Percentiles rank a stretch among this genome's conserved stretches.
Evolutionary conservation across 352 stramenopile species (phyloP).

Genomic region (Pythium phragmiticola): DNA sequence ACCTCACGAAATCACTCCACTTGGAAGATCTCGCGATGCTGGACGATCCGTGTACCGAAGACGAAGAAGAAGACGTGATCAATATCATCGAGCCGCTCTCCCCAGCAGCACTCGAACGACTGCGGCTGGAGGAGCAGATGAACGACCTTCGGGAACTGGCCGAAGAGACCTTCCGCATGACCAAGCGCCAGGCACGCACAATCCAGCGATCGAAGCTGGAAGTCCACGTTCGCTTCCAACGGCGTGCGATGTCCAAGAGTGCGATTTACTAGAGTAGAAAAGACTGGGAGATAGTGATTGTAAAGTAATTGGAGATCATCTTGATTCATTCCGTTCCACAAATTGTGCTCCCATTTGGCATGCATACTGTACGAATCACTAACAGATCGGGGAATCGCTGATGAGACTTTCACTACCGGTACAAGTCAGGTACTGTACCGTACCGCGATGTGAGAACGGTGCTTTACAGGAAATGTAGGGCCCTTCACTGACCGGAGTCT

Average conservation of each 20-base stretch:
- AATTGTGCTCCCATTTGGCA: too few species aligned
- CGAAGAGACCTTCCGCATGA: slow-evolving; percentile 12
- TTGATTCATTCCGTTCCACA: too few species aligned
- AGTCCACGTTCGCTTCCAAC: not conserved
- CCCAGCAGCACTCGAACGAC: not conserved
- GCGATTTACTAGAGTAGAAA: slow-evolving; percentile 6
- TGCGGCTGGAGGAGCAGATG: slow-evolving; percentile 12
- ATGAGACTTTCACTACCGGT: too few species aligned
- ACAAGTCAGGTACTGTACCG: too few species aligned
- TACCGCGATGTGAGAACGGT: too few species aligned
- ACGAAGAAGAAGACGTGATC: not conserved
- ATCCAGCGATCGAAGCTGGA: slow-evolving; percentile 6
- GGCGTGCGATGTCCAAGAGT: slow-evolving; percentile 3
- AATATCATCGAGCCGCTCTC: not conserved
- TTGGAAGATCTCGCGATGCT: not conserved
- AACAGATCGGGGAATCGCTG: too few species aligned
- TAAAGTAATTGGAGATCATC: too few species aligned
- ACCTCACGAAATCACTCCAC: not conserved
- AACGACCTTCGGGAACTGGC: slow-evolving; percentile 9
- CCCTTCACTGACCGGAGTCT: too few species aligned
- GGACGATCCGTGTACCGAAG: not conserved
- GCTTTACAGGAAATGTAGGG: too few species aligned
- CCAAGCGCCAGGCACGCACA: slow-evolving; percentile 3
- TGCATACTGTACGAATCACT: too few species aligned
- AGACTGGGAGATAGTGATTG: too few species aligned